These are phyloP conservation scores for Rhizopogon salebrosus DNA, from an alignment of 768 basidiomycete genomes.

Conservation along the genomic window DNA sequence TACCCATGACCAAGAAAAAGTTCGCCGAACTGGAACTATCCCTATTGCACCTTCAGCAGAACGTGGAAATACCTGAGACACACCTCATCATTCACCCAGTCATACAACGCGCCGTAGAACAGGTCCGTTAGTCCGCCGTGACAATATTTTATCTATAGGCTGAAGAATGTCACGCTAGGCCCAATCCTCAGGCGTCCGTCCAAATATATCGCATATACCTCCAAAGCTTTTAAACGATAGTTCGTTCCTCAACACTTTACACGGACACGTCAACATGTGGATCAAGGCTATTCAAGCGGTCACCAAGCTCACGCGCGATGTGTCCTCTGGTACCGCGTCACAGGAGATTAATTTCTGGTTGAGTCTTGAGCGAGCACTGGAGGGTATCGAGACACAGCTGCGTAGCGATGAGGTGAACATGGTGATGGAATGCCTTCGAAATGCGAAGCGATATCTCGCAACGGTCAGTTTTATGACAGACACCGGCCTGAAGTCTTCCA, in stretches of 20 bases:
- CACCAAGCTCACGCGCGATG: slow-evolving; percentile 92
- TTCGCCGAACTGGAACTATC: slow-evolving; percentile 97
- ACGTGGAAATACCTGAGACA: slow-evolving; percentile 98
- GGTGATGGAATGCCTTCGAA: slow-evolving; percentile 90
- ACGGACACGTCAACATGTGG: slow-evolving; percentile 94
- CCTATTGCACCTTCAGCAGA: slow-evolving; percentile 92
- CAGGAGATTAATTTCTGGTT: slow-evolving; percentile 99
- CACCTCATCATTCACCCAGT: slow-evolving; percentile 87
- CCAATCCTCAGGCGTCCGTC: slow-evolving; percentile 50
- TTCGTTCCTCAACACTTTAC: slow-evolving; percentile 88
- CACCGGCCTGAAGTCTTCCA: slow-evolving; percentile 92
- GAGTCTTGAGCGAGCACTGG: slow-evolving; percentile 87
- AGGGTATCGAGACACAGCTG: slow-evolving; percentile 89
- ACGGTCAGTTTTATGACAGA: slow-evolving; percentile 98
- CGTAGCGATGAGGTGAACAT: slow-evolving; percentile 88
- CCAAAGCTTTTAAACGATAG: slow-evolving; percentile 76
- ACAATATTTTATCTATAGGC: slow-evolving; percentile 1
- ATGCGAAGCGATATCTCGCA: slow-evolving; percentile 94
- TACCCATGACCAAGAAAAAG: slow-evolving; percentile 99
- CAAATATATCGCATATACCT: slow-evolving; percentile 74
- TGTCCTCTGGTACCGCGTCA: slow-evolving; percentile 90
- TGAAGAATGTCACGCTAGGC: slow-evolving; percentile 35
- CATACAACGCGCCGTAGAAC: slow-evolving; percentile 84
- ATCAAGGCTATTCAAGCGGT: slow-evolving; percentile 97
- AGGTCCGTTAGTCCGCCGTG: slow-evolving; percentile 25